A percentile compares a stretch with the other conserved stretches of the same genome.
phyloP scores from a whole-genome alignment of 371 early-diverging fungal species.

The Apophysomyces variabilis region DNA sequence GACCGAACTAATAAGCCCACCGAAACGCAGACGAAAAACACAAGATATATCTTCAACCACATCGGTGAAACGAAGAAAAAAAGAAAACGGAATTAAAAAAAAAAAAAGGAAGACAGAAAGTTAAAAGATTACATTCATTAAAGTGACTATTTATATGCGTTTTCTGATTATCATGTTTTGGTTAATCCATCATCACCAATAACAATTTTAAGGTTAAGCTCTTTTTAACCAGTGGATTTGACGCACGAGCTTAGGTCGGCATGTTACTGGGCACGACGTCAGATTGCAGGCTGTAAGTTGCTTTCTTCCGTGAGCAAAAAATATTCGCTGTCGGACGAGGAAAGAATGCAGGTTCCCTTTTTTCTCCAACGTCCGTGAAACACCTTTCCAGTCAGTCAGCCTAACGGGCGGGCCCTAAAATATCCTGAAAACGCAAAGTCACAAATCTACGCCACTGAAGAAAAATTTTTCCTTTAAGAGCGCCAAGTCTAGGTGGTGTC shows the following conservation, averaged over 20 bases:
- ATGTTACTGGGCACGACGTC: background rate
- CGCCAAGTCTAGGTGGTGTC: background rate
- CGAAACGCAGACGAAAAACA: background rate
- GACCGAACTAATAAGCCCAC: constrained; percentile 11
- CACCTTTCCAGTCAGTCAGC: too few species aligned
- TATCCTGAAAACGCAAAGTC: constrained; percentile 7
- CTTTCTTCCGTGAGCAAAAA: too few species aligned
- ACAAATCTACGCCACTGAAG: constrained; percentile 16
- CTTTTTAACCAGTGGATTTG: constrained; percentile 1
- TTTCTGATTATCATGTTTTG: background rate
- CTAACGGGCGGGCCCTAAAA: background rate
- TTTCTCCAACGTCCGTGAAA: background rate
- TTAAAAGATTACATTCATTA: constrained; percentile 1
- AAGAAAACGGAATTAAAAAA: constrained; percentile 1
- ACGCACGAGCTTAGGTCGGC: background rate
- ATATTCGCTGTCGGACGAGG: too few species aligned
- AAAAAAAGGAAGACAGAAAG: constrained; percentile 5
- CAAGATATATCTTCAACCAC: constrained; percentile 9
- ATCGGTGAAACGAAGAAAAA: constrained; percentile 5
- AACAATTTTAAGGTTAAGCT: constrained; percentile 6
- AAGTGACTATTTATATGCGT: constrained; percentile 17
- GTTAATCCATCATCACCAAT: background rate
- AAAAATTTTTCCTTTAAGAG: background rate
- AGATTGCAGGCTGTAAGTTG: background rate
- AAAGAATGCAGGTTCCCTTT: background rate